These are phyloP conservation scores for Sporopachydermia quercuum DNA, from an alignment of 805 yeast species.

Conservation along the genomic window DNA sequence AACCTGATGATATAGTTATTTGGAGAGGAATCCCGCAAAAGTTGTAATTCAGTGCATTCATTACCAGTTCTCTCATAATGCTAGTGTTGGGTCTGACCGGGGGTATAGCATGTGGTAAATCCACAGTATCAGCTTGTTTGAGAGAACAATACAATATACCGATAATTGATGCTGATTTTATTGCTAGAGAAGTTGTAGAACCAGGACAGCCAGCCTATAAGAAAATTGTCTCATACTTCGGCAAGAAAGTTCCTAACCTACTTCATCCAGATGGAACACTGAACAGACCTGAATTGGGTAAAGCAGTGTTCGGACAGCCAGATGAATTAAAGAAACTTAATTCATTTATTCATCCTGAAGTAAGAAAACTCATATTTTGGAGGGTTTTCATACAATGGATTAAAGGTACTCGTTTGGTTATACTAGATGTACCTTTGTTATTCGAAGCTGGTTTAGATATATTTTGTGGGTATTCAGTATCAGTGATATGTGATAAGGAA, in stretches of 20 bases:
- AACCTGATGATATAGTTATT: no score
- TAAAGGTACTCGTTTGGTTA: constrained; percentile 31
- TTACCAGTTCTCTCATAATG: no score
- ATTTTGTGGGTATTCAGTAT: constrained; percentile 57
- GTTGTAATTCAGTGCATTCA: no score
- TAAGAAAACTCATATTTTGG: constrained; percentile 26
- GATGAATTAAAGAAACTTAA: constrained; percentile 48
- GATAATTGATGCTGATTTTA: constrained; percentile 78
- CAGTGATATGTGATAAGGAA: constrained; percentile 46
- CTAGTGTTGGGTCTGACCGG: constrained; percentile 92
- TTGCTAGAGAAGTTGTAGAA: constrained; percentile 73
- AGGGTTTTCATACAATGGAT: constrained; percentile 47
- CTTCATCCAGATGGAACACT: constrained; percentile 30
- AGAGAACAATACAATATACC: constrained; percentile 35
- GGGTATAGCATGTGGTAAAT: constrained; percentile 93
- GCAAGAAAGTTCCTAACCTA: constrained; percentile 33
- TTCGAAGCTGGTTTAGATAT: constrained; percentile 65
- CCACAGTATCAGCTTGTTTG: constrained; percentile 64
- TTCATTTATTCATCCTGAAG: constrained; percentile 77
- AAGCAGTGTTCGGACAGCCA: constrained; percentile 57
- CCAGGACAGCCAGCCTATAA: constrained; percentile 67
- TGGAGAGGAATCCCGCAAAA: no score
- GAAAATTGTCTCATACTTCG: constrained; percentile 47
- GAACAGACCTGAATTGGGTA: constrained; percentile 66
- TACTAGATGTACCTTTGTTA: constrained; percentile 80